Base-by-base conservation (phyloP, 2,329 filamentous ascomycete species). In the Didymella keratinophila region DNA sequence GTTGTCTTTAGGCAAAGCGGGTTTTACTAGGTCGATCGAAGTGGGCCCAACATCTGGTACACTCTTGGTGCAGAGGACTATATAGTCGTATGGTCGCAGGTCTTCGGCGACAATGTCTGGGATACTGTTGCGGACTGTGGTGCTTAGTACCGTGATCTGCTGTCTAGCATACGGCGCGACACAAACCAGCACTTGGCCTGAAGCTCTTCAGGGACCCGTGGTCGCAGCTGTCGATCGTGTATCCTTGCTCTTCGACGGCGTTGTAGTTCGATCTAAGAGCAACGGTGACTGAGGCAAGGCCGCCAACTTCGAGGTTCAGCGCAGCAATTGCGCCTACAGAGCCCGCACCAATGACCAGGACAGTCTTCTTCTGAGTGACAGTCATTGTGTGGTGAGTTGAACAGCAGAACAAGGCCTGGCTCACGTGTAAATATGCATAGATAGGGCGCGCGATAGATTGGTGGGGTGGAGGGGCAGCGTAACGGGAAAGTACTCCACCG, bases 31-130 rank as follows among this genome's bases (percentile, higher is more conserved):
- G 1, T 84, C 80, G 37, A 78, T 67, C 0, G 84, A 72, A 0
- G 75, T 78, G 0, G 86, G 84, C 1, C 77, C 73, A 8, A 83
- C 68, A 51, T 87, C 86, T 5, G 85, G 79, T 32, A 84, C 73
- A 63, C 86, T 87, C 67, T 89, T 89, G 10, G 85, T 88, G 5
- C 81, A 79, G 36, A 83, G 78, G 8, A 88, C 71, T 36, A 88
- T 79, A 63, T 82, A 88, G 71, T 87, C 82, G 66, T 81, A 87
- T 1, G 78, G 75, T 1, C 62, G 54, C 6, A 77, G 52, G 11
- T 25, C 37, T 36, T 76, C 71, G 45, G 76, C 61, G 3, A 62
- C 52, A 4, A 83, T 74, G 42, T 84, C 67, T 1, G 85, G 84
- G 21, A 87, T 74, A 3, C 72, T 73, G 44, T 81, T 80, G 54